Base-by-base conservation (phyloP, 306 rosid genomes). In the Carpinus viminea region DNA sequence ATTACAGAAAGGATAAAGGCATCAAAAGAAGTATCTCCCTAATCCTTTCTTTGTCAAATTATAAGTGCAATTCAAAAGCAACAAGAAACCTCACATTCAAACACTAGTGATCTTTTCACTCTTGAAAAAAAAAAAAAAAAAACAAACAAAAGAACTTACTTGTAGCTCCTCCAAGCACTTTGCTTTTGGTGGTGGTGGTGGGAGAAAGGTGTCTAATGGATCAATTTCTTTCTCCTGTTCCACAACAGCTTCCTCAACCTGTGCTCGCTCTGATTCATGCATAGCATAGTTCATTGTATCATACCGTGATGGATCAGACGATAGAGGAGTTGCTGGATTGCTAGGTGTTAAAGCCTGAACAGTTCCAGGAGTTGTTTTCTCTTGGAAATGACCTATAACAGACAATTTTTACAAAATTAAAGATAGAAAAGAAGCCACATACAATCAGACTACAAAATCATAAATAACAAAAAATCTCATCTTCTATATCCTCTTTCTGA, bases 91-190 rank as follows among this genome's bases (percentile, higher is more conserved):
- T 66, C 72, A 68, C 69, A 15, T 20, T 28, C 69, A 15, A 31
- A 62, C 11, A 41, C 45, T 41, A 62, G 17, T 31, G 45, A 68
- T 17, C 51, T 68, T 68, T 4, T 38, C 17, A 24, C 38, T 12
- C 65, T 1, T 3, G 10, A 59, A 56, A 56, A 0, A 1, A 54
- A 54, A 55, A n/a, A 17, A 54, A 8, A 54, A 54, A 31, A 80
- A 80, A 7, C 8, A 68, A 48, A 16, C 77, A 76, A 59, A 48
- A 74, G 66, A 85, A 77, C 91, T 85, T 84, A 91, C 99, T 83
- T 95, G 99, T 66, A 91, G 81, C 68, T 95, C 97, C 78, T 89
- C 97, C 0, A 92, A 90, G 86, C 99, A 93, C 88, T 90, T 88
- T 18, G 7, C 87, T 78, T 91, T 89, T 53, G 89, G 86, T 16